These are phyloP conservation scores for Candida glucosophila DNA, from an alignment of 1,139 yeast genomes.

Conservation along the genomic window DNA sequence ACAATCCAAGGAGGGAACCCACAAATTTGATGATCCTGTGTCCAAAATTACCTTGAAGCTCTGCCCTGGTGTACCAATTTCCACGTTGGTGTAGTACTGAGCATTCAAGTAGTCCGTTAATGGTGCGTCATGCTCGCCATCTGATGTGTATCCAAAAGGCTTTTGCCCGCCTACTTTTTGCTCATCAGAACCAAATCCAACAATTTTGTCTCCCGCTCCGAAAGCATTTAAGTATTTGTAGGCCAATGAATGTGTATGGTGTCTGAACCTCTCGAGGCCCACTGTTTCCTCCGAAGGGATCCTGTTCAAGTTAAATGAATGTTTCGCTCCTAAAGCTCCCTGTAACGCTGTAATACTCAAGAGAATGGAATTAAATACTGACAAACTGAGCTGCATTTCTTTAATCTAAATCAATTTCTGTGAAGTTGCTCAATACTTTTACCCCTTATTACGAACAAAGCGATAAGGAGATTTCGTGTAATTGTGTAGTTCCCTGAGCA, in stretches of 20 bases:
- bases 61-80: conserved; percentile 90
- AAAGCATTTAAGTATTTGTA: conserved; percentile 59
- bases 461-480: background rate
- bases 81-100: conserved; percentile 86
- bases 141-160: conserved; percentile 35
- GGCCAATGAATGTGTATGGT: conserved; percentile 64
- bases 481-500: too few species aligned
- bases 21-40: conserved; percentile 92
- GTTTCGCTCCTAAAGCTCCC: conserved; percentile 50
- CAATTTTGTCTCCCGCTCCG: conserved; percentile 26
- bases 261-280: conserved; percentile 48
- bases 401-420: background rate
- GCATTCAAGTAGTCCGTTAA: conserved; percentile 90
- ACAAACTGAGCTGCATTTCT: conserved; percentile 24
- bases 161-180: conserved; percentile 30
- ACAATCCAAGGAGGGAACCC: conserved; percentile 92
- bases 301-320: conserved; percentile 55
- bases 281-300: conserved; percentile 54
- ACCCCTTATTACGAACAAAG: too few species aligned
- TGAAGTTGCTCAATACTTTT: too few species aligned
- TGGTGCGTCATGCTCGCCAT: conserved; percentile 57
- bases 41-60: conserved; percentile 83
- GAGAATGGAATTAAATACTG: conserved; percentile 41
- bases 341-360: conserved; percentile 40
- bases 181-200: conserved; percentile 11